A percentile compares a stretch with the other conserved stretches of the same genome.
phyloP scores from a whole-genome alignment of 1,139 yeast genomes.

The Debaryomyces sp. region DNA sequence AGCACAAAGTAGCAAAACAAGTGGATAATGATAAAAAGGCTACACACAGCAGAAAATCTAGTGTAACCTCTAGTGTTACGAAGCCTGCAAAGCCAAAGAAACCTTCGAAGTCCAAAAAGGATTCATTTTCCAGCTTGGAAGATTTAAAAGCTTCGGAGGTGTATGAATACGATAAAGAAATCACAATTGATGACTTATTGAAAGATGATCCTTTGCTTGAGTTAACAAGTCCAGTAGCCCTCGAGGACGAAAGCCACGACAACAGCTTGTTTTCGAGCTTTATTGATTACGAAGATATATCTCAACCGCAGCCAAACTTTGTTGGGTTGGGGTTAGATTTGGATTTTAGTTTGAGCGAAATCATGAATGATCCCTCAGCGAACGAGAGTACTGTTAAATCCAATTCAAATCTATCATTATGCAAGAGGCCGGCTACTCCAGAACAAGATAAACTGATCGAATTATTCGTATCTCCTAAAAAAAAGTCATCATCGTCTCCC shows the following conservation, averaged over 20 bases:
- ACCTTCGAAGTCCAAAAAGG: conserved; percentile 9
- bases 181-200: conserved; percentile 28
- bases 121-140: conserved; percentile 5
- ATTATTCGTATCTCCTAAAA: conserved; percentile 9
- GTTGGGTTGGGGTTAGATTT: conserved; percentile 6
- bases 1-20: neutral
- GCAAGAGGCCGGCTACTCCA: conserved; percentile 2
- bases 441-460: conserved; percentile 3
- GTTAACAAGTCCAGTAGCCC: conserved; percentile 8
- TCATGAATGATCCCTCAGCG: neutral
- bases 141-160: conserved; percentile 1
- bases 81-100: conserved; percentile 2
- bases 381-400: neutral
- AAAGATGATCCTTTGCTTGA: conserved; percentile 26
- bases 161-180: conserved; percentile 8
- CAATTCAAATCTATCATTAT: conserved; percentile 1
- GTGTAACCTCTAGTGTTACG: neutral
- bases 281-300: conserved; percentile 1
- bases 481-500: conserved; percentile 9
- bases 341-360: neutral
- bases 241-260: conserved; percentile 6
- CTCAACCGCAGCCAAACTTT: neutral
- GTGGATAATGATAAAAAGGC: neutral
- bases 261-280: conserved; percentile 9
- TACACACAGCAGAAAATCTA: neutral